A percentile compares a stretch with the other conserved stretches of the same genome.
phyloP scores from a whole-genome alignment of 352 stramenopile genomes.

The Pythium pyrilobum region DNA sequence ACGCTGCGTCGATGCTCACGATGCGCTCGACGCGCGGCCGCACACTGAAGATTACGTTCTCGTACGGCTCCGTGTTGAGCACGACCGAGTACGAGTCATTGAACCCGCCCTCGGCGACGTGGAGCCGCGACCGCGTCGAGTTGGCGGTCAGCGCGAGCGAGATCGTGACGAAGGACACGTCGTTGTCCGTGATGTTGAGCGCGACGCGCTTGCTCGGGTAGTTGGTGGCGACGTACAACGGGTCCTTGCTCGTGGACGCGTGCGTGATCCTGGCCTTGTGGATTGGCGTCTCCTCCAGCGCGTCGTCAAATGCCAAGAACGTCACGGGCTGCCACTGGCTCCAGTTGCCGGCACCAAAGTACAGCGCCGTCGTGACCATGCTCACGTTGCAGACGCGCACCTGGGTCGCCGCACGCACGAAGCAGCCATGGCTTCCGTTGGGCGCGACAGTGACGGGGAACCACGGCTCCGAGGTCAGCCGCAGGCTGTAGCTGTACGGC shows the following conservation, averaged over 20 bases:
- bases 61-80: slow-evolving; percentile 57
- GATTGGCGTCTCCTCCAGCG: slow-evolving; percentile 42
- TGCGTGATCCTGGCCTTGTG: slow-evolving; percentile 52
- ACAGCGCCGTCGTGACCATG: slow-evolving; percentile 34
- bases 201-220: slow-evolving; percentile 25
- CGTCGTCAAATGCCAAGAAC: slow-evolving; percentile 58
- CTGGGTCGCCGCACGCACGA: slow-evolving; percentile 23
- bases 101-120: slow-evolving; percentile 70
- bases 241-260: slow-evolving; percentile 36
- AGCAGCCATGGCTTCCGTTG: slow-evolving; percentile 48
- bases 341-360: slow-evolving; percentile 62
- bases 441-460: slow-evolving; percentile 38
- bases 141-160: slow-evolving; percentile 21
- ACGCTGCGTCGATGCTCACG: slow-evolving; percentile 26
- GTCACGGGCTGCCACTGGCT: slow-evolving; percentile 52
- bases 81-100: slow-evolving; percentile 68
- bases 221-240: slow-evolving; percentile 31
- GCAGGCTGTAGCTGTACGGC: slow-evolving; percentile 37
- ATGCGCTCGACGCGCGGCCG: slow-evolving; percentile 38
- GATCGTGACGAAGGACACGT: slow-evolving; percentile 60
- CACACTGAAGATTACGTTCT: slow-evolving; percentile 46
- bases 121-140: slow-evolving; percentile 25
- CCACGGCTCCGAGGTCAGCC: slow-evolving; percentile 66
- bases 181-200: slow-evolving; percentile 58
- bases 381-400: slow-evolving; percentile 54